Percentiles rank a stretch among this genome's conserved stretches.
phyloP scores from a whole-genome alignment of 768 basidiomycete species.

The Dioszegia crocea region DNA sequence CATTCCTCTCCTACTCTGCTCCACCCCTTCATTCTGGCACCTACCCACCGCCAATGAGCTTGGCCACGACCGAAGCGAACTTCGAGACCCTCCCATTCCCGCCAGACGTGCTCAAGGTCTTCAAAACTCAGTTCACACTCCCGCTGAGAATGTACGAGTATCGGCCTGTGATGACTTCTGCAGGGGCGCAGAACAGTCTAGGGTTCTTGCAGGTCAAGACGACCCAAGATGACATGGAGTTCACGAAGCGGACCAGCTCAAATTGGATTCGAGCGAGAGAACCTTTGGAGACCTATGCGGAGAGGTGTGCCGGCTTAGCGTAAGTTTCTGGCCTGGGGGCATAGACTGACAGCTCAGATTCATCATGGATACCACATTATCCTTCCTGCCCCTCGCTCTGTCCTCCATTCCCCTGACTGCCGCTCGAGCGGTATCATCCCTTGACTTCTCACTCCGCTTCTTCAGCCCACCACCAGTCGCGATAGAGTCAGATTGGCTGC shows the following conservation, averaged over 20 bases:
- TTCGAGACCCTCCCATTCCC: neutral
- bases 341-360: constrained; percentile 6
- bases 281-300: constrained; percentile 1
- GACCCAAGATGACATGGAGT: constrained; percentile 4
- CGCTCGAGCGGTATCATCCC: constrained; percentile 11
- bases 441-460: constrained; percentile 26
- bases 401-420: neutral
- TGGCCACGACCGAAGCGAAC: neutral
- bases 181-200: neutral
- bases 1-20: constrained; percentile 8
- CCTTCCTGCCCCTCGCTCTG: constrained; percentile 20
- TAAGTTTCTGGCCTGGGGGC: neutral
- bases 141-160: constrained; percentile 5
- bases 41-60: neutral
- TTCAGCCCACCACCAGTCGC: constrained; percentile 8
- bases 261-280: constrained; percentile 17
- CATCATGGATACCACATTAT: constrained; percentile 19
- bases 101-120: neutral
- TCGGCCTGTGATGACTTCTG: neutral
- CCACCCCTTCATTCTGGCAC: constrained; percentile 3
- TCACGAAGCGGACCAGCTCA: constrained; percentile 14
- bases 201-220: constrained; percentile 1
- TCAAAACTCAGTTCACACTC: constrained; percentile 1
- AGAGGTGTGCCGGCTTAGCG: constrained; percentile 19
- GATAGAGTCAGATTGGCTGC: constrained; percentile 2